Percentiles rank a stretch among this genome's conserved stretches.
Conservation (phyloP, 2,329 filamentous ascomycete genomes). For the Claviceps sp. region DNA sequence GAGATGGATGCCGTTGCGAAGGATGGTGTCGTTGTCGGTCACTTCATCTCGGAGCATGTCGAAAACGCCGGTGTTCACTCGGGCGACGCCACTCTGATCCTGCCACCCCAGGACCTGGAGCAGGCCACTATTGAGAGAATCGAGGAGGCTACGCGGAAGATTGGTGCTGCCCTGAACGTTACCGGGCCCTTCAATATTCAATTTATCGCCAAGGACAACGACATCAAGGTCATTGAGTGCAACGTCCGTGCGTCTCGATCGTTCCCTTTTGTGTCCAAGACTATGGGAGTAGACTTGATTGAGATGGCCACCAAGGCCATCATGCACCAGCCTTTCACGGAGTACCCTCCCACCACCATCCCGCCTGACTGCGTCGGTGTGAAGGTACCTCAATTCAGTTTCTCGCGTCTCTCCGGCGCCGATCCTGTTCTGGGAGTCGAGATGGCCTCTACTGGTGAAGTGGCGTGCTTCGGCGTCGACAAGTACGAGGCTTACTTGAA, state of each 20-base stretch:
- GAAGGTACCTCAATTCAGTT: conserved; percentile 98
- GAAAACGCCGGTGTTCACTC: conserved; percentile 98
- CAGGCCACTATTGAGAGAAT: conserved; percentile 80
- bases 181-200: conserved; percentile 98
- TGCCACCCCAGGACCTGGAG: conserved; percentile 88
- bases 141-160: conserved; percentile 89
- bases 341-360: conserved; percentile 68
- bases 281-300: conserved; percentile 94
- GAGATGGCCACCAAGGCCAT: conserved; percentile 98
- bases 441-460: conserved; percentile 98
- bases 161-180: conserved; percentile 83
- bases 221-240: conserved; percentile 99
- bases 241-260: conserved; percentile 93
- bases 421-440: conserved; percentile 95
- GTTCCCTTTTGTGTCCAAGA: conserved; percentile 97
- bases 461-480: conserved; percentile 88
- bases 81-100: conserved; percentile 88
- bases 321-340: conserved; percentile 66
- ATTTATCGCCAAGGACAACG: conserved; percentile 98
- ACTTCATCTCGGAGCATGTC: conserved; percentile 97
- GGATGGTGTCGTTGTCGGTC: conserved; percentile 78
- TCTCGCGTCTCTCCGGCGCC: conserved; percentile 89
- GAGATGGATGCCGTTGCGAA: conserved; percentile 97
- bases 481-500: conserved; percentile 98
- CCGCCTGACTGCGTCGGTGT: conserved; percentile 79